phyloP scores from a whole-genome alignment of 176 grass and related monocot species.

The Hordeum marinum region DNA sequence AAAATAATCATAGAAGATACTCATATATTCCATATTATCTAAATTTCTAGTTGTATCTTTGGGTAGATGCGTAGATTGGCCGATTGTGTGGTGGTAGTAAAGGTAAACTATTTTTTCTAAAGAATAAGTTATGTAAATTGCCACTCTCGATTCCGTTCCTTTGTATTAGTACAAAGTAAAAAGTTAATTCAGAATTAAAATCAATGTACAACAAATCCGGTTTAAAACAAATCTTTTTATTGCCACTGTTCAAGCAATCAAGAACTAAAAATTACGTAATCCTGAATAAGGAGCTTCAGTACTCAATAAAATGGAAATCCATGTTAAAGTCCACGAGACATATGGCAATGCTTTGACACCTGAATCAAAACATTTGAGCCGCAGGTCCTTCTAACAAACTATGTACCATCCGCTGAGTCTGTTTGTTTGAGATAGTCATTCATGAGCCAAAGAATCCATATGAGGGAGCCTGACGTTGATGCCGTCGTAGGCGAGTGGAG shows the following conservation, averaged over 20 bases:
- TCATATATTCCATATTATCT: too few species aligned
- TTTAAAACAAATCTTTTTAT: not conserved
- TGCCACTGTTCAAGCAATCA: not conserved
- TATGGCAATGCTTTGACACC: not conserved
- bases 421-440: not conserved
- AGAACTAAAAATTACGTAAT: not conserved
- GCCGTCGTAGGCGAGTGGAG: conserved; percentile 39
- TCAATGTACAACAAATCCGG: too few species aligned
- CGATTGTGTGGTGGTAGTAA: too few species aligned
- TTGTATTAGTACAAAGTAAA: too few species aligned
- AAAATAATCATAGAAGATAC: too few species aligned
- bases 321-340: not conserved
- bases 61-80: too few species aligned
- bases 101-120: too few species aligned
- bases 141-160: too few species aligned
- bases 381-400: not conserved
- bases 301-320: not conserved
- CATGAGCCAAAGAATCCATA: not conserved
- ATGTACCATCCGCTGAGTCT: not conserved
- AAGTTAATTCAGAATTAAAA: too few species aligned
- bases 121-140: too few species aligned
- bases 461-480: conserved; percentile 1
- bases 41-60: too few species aligned
- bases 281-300: not conserved
- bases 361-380: not conserved